Evolutionary conservation across 75 land plant genomes (phyloP).

Genomic region (Gnetum montanum): DNA sequence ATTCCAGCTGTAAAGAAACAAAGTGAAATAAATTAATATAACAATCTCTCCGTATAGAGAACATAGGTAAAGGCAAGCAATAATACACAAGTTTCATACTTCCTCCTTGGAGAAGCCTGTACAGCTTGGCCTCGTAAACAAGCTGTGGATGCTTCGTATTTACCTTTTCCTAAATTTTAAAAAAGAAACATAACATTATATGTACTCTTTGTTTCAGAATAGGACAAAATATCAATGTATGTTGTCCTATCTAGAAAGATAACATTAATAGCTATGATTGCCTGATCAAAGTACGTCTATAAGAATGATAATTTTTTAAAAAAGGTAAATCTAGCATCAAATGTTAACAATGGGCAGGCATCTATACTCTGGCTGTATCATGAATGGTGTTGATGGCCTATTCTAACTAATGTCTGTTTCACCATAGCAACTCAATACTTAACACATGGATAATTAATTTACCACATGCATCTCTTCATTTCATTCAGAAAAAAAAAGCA

Average conservation of each 20-base stretch:
- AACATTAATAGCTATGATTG: background rate
- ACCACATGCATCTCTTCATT: no score
- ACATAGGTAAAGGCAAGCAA: background rate
- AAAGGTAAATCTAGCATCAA: background rate
- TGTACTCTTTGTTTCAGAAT: background rate
- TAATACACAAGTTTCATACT: constrained; percentile 29
- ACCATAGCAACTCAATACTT: no score
- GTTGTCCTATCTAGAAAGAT: background rate
- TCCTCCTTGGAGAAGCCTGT: constrained; percentile 83
- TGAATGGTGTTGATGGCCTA: no score
- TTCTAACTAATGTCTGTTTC: no score
- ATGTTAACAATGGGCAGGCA: no score
- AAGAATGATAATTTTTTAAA: background rate
- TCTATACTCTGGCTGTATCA: no score
- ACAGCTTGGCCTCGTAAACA: constrained; percentile 72
- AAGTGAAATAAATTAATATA: background rate
- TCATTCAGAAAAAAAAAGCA: no score
- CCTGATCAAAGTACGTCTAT: background rate
- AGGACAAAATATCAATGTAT: background rate
- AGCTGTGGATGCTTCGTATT: constrained; percentile 83
- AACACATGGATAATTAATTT: no score
- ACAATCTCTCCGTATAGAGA: background rate
- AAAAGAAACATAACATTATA: background rate
- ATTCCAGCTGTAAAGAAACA: constrained; percentile 54
- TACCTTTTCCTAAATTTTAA: constrained; percentile 55